phyloP scores from a whole-genome alignment of 2,329 filamentous ascomycete genomes.

The Pestalotiopsis sp. region DNA sequence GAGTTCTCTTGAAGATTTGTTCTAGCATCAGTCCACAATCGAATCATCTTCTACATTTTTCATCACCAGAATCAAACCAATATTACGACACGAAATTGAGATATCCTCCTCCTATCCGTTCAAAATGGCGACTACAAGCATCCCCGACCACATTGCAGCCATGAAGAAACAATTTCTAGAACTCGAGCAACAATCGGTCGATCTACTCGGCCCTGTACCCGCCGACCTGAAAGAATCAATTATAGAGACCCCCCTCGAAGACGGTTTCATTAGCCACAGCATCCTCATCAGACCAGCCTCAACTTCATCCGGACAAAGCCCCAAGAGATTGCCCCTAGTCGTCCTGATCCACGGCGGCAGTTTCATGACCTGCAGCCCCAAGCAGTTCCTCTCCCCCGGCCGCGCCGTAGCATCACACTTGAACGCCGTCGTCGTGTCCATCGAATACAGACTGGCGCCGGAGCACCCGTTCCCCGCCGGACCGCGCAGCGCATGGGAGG shows the following conservation, averaged over 20 bases:
- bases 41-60: background rate
- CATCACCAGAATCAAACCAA: background rate
- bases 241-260: background rate
- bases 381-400: constrained; percentile 14
- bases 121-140: background rate
- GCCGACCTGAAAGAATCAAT: background rate
- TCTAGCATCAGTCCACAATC: background rate
- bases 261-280: background rate
- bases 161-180: background rate
- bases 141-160: background rate
- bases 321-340: constrained; percentile 12
- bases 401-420: constrained; percentile 8
- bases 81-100: background rate
- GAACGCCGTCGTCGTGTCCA: constrained; percentile 14
- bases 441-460: constrained; percentile 55
- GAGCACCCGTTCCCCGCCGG: constrained; percentile 51
- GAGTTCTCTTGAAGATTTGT: background rate
- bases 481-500: constrained; percentile 54
- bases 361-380: constrained; percentile 14
- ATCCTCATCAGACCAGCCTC: background rate
- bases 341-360: constrained; percentile 18
- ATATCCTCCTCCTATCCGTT: background rate
- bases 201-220: background rate
- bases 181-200: background rate
- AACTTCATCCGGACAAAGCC: background rate